Percentiles rank a stretch among this genome's conserved stretches.
phyloP scores from a whole-genome alignment of 176 grass and related monocot genomes.

The Hordeum vulgare region DNA sequence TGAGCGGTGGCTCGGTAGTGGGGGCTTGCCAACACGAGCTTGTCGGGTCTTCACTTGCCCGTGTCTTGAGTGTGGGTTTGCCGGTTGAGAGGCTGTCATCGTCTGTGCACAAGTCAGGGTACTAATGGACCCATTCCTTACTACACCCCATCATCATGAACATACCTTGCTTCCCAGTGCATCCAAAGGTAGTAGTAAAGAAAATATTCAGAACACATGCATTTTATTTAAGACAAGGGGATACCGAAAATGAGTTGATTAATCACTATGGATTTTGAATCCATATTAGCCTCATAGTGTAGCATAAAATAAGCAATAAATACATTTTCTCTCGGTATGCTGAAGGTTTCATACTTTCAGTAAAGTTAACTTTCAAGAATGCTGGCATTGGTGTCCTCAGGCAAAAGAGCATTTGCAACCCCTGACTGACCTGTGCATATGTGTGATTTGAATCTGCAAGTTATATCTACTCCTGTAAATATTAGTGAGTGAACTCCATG shows the following conservation, averaged over 20 bases:
- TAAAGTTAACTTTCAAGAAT: conserved; percentile 1
- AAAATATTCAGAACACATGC: neutral
- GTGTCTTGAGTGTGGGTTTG: too few species aligned
- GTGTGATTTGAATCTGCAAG: conserved; percentile 41
- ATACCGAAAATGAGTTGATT: neutral
- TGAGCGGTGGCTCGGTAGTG: too few species aligned
- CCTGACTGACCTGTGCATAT: conserved; percentile 37
- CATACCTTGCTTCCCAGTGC: too few species aligned
- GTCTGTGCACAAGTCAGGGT: too few species aligned
- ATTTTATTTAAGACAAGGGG: neutral
- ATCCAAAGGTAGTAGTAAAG: too few species aligned
- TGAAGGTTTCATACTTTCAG: neutral
- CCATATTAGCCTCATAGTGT: too few species aligned
- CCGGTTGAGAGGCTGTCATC: too few species aligned
- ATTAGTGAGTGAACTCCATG: conserved; percentile 48
- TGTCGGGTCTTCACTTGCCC: too few species aligned
- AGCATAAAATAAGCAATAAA: too few species aligned
- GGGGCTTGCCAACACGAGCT: too few species aligned
- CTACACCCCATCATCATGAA: too few species aligned
- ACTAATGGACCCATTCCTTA: too few species aligned
- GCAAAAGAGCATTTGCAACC: conserved; percentile 50
- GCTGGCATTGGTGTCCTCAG: conserved; percentile 23
- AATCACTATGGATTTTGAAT: neutral
- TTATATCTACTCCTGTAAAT: conserved; percentile 47
- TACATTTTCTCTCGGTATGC: conserved; percentile 8